Base-by-base conservation (phyloP, 164 flowering plant species). In the Amborella trichopoda region DNA sequence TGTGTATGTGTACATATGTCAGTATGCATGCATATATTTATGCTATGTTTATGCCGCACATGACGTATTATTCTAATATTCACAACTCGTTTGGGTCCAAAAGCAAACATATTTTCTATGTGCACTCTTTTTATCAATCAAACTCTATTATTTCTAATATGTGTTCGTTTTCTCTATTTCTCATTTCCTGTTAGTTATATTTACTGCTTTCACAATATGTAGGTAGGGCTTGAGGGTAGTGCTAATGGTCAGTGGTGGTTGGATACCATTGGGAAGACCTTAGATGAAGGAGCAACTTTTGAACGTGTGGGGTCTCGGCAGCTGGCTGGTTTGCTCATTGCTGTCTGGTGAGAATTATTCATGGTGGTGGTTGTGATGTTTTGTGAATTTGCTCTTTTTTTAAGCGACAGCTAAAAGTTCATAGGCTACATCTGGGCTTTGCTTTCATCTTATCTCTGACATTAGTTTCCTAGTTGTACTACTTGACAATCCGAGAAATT, bases 151-250 rank as follows among this genome's bases (percentile, higher is more conserved):
- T 6, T 30, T 30, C 34, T 30, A 30, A 30, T 11, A 30, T 30
- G 34, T 6, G 11, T 30, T 30, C 6, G 11, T 30, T 30, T 30
- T 6, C 6, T 30, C 34, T 6, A 6, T 6, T 30, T 30, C 34
- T 11, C 34, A 30, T 30, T n/a, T n/a, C n/a, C n/a, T n/a, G n/a
- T n/a, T n/a, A n/a, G n/a, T n/a, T n/a, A n/a, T n/a, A n/a, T n/a
- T n/a, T n/a, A n/a, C n/a, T n/a, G n/a, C n/a, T n/a, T n/a, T n/a
- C n/a, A n/a, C n/a, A n/a, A 30, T 38, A 50, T 74, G 71, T 69
- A 88, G 94, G 87, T 88, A 54, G 99, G 99, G 51, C 84, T 85
- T 44, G 97, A 93, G 71, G 97, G 99, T 50, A 85, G 91, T 67
- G 49, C 93, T 26, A 54, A 73, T 28, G 99, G 97, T 50, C 84